phyloP scores from a whole-genome alignment of 1,139 yeast species.

The Yamadazyma blattariae region DNA sequence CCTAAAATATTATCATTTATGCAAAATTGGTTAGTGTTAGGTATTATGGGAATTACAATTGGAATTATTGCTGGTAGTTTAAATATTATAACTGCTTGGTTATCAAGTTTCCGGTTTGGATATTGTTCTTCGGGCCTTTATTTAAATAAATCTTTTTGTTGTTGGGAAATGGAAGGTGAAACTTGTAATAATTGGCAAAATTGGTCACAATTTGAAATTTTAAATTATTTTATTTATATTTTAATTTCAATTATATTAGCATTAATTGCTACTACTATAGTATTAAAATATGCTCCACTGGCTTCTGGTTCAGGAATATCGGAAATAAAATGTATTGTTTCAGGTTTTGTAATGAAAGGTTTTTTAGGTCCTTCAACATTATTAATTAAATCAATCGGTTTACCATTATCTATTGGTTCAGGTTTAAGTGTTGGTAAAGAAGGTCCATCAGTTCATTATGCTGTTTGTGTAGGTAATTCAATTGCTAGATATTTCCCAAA shows the following conservation, averaged over 20 bases:
- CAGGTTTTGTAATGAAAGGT: constrained; percentile 81
- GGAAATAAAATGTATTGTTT: constrained; percentile 91
- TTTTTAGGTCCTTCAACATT: constrained; percentile 77
- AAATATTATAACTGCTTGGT: constrained; percentile 80
- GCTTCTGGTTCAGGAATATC: constrained; percentile 98
- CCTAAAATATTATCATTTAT: constrained; percentile 42
- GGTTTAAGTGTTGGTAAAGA: constrained; percentile 83
- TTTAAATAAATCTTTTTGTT: constrained; percentile 74
- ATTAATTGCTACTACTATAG: constrained; percentile 62
- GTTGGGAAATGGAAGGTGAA: constrained; percentile 55
- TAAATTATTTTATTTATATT: constrained; percentile 61
- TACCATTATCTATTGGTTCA: constrained; percentile 84
- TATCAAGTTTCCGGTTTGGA: constrained; percentile 78
- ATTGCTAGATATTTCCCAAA: constrained; percentile 52
- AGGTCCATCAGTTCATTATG: constrained; percentile 85
- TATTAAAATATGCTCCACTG: constrained; percentile 71
- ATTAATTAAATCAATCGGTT: constrained; percentile 68
- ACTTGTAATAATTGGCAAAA: constrained; percentile 55
- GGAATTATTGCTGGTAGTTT: constrained; percentile 82
- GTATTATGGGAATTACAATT: constrained; percentile 68
- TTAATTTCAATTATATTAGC: constrained; percentile 62
- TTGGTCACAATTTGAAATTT: constrained; percentile 45
- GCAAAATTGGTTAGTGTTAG: constrained; percentile 74
- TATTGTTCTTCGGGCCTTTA: constrained; percentile 71
- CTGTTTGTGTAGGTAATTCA: constrained; percentile 75